Conservation (phyloP, 2,329 filamentous ascomycete genomes). For the Zarea fungicola region DNA sequence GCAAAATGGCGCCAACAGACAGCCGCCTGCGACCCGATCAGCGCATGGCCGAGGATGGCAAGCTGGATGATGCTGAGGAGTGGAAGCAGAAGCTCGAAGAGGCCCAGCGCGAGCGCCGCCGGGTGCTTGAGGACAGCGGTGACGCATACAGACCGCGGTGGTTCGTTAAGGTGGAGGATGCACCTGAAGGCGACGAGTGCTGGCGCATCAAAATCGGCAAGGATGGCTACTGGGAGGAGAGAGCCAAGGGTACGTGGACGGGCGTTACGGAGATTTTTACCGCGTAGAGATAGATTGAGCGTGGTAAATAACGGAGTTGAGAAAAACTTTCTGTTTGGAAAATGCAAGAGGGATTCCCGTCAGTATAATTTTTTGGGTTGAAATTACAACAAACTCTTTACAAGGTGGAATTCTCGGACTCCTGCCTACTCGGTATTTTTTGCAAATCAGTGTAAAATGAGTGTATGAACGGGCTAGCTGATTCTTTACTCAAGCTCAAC, state of each 20-base stretch:
- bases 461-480: too few relatives aligned
- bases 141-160: slow-evolving; percentile 71
- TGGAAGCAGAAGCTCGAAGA: slow-evolving; percentile 84
- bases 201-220: slow-evolving; percentile 75
- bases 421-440: too few relatives aligned
- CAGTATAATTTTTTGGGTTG: neutral
- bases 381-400: too few relatives aligned
- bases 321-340: neutral
- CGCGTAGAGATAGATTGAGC: slow-evolving; percentile 15
- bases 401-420: too few relatives aligned
- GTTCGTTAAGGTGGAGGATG: slow-evolving; percentile 69
- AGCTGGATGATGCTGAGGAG: slow-evolving; percentile 76
- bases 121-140: slow-evolving; percentile 68
- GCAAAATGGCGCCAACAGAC: slow-evolving; percentile 74
- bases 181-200: slow-evolving; percentile 57
- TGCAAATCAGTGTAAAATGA: too few relatives aligned
- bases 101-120: slow-evolving; percentile 68
- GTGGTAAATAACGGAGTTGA: neutral
- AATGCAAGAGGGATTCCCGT: neutral
- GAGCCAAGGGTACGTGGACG: slow-evolving; percentile 62
- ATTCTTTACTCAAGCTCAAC: too few relatives aligned
- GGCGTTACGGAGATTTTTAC: slow-evolving; percentile 50
- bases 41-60: slow-evolving; percentile 73
- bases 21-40: slow-evolving; percentile 82
- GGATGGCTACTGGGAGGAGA: slow-evolving; percentile 91